Base-by-base conservation (phyloP, 2,329 filamentous ascomycete species). In the Daldinia eschscholtzii region DNA sequence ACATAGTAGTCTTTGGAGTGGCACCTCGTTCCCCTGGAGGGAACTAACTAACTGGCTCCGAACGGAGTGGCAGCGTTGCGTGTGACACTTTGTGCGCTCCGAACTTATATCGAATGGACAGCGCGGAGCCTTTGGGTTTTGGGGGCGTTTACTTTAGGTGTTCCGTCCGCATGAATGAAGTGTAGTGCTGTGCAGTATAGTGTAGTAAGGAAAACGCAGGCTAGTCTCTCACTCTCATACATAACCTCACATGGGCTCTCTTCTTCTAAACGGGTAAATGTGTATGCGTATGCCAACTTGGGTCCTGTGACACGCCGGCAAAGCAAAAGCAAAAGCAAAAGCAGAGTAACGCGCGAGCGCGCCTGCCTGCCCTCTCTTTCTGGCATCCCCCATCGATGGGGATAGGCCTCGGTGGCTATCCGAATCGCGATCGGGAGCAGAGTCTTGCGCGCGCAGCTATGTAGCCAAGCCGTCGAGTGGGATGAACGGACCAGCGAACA, bases 381-480 rank as follows among this genome's bases (percentile, higher is more conserved):
- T 7, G 33, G 1, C 33, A 1, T 35, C 33, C 2, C 33, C 20
- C 35, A 70, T 70, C 64, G 67, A 67, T 13, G 57, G 60, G 50
- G 57, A 37, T 23, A 26, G 39, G 53, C 20, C 35, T 2, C 26
- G 57, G 61, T 46, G 64, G 42, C 50, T 28, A 65, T 56, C 61
- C 61, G 64, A 42, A 62, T 63, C 56, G 53, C 70, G 67, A 67
- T 65, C 56, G 46, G 44, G 61, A 64, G 59, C 58, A 55, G 1
- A 4, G 35, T 53, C 30, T 58, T 10, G 44, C 41, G 52, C 48
- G 35, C 48, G 2, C 10, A 9, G 7, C 33, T 35, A 35, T 9
- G 7, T 35, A 35, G 20, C 20, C 20, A 23, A 23, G 20, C 20
- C 20, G 20, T 23, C 20, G 20, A 23, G 20, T 23, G 20, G 20